Evolutionary conservation across 805 yeast species (phyloP).

Genomic region (Kodamaea fukazawae): DNA sequence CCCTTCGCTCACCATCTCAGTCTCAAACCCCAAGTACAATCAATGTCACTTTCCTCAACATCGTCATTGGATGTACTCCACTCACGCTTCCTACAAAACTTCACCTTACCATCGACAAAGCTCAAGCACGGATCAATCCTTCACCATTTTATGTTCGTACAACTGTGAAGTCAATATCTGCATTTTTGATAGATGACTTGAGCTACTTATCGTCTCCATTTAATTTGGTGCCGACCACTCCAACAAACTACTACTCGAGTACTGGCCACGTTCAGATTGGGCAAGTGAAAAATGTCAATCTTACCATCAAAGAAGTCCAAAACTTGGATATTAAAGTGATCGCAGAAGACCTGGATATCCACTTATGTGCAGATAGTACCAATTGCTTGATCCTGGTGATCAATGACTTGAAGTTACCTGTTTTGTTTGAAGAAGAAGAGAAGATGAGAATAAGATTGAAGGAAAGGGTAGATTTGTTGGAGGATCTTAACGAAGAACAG

Average conservation of each 20-base stretch:
- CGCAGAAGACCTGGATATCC: constrained; percentile 47
- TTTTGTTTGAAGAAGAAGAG: constrained; percentile 55
- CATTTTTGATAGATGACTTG: constrained; percentile 65
- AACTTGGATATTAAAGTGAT: constrained; percentile 45
- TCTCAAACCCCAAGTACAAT: neutral
- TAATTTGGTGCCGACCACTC: constrained; percentile 18
- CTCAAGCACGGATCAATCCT: too few species aligned
- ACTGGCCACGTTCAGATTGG: constrained; percentile 59
- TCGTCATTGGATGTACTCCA: constrained; percentile 63
- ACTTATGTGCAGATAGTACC: constrained; percentile 81
- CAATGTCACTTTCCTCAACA: constrained; percentile 39
- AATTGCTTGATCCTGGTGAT: constrained; percentile 66
- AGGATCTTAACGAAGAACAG: constrained; percentile 28
- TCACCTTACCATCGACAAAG: constrained; percentile 40
- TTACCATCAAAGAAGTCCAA: constrained; percentile 25
- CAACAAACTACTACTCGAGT: constrained; percentile 36
- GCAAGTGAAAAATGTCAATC: constrained; percentile 35
- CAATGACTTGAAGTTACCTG: constrained; percentile 70
- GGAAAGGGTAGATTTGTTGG: constrained; percentile 37
- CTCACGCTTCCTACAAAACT: constrained; percentile 56
- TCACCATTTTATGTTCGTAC: too few species aligned
- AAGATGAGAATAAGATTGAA: constrained; percentile 48
- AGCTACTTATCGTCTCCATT: constrained; percentile 10
- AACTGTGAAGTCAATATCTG: constrained; percentile 37
- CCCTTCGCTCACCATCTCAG: neutral